Percentiles rank a stretch among this genome's conserved stretches.
These are phyloP conservation scores for Clohesyomyces aquaticus DNA, from an alignment of 495 filamentous ascomycete genomes.

Conservation along the genomic window DNA sequence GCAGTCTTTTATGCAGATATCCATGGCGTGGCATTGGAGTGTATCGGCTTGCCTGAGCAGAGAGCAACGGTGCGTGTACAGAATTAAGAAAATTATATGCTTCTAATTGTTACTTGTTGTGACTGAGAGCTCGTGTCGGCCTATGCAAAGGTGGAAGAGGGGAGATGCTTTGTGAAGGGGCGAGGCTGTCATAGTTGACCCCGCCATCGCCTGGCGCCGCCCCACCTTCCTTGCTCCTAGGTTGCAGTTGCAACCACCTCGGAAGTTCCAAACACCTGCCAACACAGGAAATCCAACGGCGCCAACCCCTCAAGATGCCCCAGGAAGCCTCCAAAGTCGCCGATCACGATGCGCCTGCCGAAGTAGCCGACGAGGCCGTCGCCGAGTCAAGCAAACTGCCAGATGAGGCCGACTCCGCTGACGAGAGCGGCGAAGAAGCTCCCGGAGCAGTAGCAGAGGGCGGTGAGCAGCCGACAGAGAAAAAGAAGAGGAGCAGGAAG, in stretches of 20 bases:
- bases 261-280: background rate
- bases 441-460: conserved; percentile 25
- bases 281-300: background rate
- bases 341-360: conserved; percentile 30
- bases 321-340: conserved; percentile 36
- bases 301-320: conserved; percentile 20
- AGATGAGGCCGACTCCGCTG: conserved; percentile 22
- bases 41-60: too few species aligned
- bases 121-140: too few species aligned
- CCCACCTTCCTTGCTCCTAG: background rate
- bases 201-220: too few species aligned
- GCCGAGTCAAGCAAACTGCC: conserved; percentile 30
- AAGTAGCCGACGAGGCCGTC: conserved; percentile 29
- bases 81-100: too few species aligned
- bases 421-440: conserved; percentile 34
- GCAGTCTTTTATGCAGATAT: too few species aligned
- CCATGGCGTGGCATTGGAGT: too few species aligned
- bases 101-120: too few species aligned
- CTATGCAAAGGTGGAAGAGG: too few species aligned
- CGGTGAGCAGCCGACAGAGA: conserved; percentile 34
- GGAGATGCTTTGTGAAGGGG: too few species aligned
- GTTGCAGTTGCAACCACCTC: background rate
- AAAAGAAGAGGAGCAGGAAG: conserved; percentile 50
- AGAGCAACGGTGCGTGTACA: too few species aligned
- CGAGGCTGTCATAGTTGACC: too few species aligned